Percentiles rank a stretch among this genome's conserved stretches.
Conservation (phyloP, 805 yeast species). For the Barnettozyma sucrosica region DNA sequence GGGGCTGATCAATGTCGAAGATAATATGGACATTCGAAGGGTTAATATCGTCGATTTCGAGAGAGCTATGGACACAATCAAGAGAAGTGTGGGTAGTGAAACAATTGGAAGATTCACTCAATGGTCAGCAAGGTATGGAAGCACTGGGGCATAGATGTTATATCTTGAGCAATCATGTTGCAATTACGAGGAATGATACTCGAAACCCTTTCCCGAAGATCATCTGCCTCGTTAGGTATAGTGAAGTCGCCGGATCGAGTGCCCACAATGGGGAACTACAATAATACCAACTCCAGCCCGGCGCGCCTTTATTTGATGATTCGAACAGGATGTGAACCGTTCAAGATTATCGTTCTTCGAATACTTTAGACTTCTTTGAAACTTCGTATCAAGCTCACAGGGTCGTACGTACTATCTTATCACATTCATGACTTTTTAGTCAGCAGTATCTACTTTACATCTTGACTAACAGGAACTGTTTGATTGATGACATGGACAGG, state of each 20-base stretch:
- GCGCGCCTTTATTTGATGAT: too few relatives aligned
- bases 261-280: neutral
- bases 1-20: slow-evolving; percentile 57
- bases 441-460: neutral
- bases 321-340: neutral
- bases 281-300: neutral
- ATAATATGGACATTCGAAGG: slow-evolving; percentile 67
- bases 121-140: slow-evolving; percentile 85
- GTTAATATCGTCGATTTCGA: slow-evolving; percentile 68
- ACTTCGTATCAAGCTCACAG: neutral
- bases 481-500: too few relatives aligned
- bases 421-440: neutral
- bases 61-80: slow-evolving; percentile 67
- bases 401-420: neutral
- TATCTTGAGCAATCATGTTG: neutral
- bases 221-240: too few relatives aligned
- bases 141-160: slow-evolving; percentile 62
- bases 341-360: neutral
- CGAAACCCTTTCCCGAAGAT: too few relatives aligned
- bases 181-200: too few relatives aligned
- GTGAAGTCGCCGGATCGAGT: too few relatives aligned
- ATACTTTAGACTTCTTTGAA: too few relatives aligned
- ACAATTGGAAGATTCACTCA: slow-evolving; percentile 76
- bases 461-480: too few relatives aligned
- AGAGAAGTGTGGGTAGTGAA: slow-evolving; percentile 84